Percentiles rank a stretch among this genome's conserved stretches.
Evolutionary conservation across 2,329 filamentous ascomycete species (phyloP).

Genomic region (Colletotrichum scovillei): DNA sequence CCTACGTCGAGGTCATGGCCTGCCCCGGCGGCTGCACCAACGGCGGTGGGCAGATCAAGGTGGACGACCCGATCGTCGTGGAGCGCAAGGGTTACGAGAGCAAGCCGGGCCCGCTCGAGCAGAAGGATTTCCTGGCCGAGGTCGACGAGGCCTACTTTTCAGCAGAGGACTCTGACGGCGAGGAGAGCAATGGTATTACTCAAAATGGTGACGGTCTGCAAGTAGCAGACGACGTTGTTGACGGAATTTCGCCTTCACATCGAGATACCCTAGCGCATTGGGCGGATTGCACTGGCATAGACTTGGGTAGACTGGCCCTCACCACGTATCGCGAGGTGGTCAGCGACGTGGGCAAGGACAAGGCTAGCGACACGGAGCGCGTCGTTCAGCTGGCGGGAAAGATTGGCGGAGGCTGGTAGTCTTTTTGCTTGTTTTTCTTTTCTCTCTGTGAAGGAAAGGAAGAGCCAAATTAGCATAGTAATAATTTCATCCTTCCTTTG

Average conservation of each 20-base stretch:
- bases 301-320: constrained; percentile 77
- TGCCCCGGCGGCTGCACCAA: constrained; percentile 99
- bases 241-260: constrained; percentile 76
- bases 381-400: constrained; percentile 91
- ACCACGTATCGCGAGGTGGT: constrained; percentile 94
- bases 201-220: constrained; percentile 41
- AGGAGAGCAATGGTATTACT: constrained; percentile 36
- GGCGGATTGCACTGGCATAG: constrained; percentile 77
- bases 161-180: constrained; percentile 65
- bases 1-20: constrained; percentile 99
- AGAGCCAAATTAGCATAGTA: constrained; percentile 11
- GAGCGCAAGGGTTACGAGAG: constrained; percentile 58
- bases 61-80: constrained; percentile 77
- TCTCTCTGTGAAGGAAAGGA: neutral
- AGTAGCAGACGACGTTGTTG: constrained; percentile 60
- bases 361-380: constrained; percentile 76
- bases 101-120: constrained; percentile 79
- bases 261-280: constrained; percentile 80
- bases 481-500: constrained; percentile 55
- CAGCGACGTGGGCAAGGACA: constrained; percentile 90
- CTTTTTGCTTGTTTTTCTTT: neutral
- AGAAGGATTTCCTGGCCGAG: constrained; percentile 85
- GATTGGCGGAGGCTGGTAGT: constrained; percentile 92
- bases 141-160: constrained; percentile 95
- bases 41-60: constrained; percentile 94